These are phyloP conservation scores for Trichoderma sp. DNA, from an alignment of 2,329 filamentous ascomycete genomes.

Conservation along the genomic window DNA sequence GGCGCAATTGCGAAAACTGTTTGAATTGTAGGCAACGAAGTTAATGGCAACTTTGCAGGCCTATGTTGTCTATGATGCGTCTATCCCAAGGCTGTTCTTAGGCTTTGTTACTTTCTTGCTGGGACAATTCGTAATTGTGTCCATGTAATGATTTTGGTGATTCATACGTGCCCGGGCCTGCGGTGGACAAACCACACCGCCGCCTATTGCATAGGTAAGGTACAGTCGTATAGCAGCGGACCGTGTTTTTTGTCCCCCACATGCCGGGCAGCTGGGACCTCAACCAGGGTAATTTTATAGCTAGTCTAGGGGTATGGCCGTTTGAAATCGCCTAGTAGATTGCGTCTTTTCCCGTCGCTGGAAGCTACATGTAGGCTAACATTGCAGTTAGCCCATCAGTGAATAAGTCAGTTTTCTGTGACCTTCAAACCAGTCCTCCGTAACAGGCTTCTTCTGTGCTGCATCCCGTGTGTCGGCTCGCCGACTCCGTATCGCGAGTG, in stretches of 20 bases:
- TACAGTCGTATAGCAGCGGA: no score
- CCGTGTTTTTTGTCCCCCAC: no score
- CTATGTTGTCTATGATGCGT: not conserved
- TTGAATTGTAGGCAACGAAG: no score
- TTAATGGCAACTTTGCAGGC: not conserved
- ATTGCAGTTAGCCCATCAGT: not conserved
- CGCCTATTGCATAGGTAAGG: no score
- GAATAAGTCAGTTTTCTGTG: not conserved
- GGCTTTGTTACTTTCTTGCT: not conserved
- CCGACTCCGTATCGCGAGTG: not conserved
- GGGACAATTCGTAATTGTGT: no score
- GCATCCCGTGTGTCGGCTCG: not conserved
- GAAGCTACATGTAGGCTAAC: not conserved
- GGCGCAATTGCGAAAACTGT: not conserved
- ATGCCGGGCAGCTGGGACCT: no score
- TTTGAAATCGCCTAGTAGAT: not conserved
- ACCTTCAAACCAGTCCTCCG: not conserved
- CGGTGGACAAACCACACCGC: no score
- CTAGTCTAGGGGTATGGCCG: not conserved
- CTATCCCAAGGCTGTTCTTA: not conserved
- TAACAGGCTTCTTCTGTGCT: not conserved
- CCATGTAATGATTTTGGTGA: no score
- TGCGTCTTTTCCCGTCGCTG: not conserved
- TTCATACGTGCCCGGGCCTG: no score
- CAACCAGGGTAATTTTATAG: not conserved